Evolutionary conservation across 129 eudicot genomes (phyloP).

Genomic region (Smallanthus sonchifolius): DNA sequence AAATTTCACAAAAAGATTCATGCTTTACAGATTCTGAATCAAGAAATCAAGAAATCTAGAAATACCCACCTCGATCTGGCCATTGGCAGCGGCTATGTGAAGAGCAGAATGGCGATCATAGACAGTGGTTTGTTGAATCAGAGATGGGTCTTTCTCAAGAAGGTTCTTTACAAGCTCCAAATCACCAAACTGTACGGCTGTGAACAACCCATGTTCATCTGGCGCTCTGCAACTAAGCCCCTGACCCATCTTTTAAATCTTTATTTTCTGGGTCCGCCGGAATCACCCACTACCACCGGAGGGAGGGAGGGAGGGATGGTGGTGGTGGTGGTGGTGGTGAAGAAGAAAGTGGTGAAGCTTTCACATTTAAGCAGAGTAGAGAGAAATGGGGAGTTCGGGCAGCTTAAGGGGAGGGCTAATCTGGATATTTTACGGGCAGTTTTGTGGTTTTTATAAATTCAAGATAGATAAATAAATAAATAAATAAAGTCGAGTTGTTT

Average conservation of each 20-base stretch:
- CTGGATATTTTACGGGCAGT: slow-evolving; percentile 60
- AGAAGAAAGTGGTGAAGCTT: slow-evolving; percentile 24
- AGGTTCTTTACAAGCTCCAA: slow-evolving; percentile 37
- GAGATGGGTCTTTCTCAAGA: slow-evolving; percentile 43
- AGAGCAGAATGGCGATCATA: slow-evolving; percentile 55
- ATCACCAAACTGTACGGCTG: slow-evolving; percentile 66
- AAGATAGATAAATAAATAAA: neutral
- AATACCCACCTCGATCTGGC: slow-evolving; percentile 67
- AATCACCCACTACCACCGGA: slow-evolving; percentile 35
- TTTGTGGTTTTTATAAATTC: slow-evolving; percentile 9
- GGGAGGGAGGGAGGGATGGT: slow-evolving; percentile 3
- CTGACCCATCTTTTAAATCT: slow-evolving; percentile 54
- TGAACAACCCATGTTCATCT: slow-evolving; percentile 51
- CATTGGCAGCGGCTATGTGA: slow-evolving; percentile 86
- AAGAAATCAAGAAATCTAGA: neutral
- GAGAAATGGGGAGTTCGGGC: slow-evolving; percentile 24
- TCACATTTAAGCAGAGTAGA: slow-evolving; percentile 28
- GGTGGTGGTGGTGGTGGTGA: slow-evolving; percentile 19
- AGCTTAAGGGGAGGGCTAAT: slow-evolving; percentile 4
- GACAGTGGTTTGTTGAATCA: slow-evolving; percentile 33
- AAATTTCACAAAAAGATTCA: neutral
- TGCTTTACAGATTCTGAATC: neutral
- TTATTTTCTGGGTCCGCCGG: slow-evolving; percentile 1
- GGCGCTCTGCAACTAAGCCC: slow-evolving; percentile 52
- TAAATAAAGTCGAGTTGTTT: slow-evolving; percentile 12